phyloP scores from a whole-genome alignment of 352 stramenopile genomes.

The Thalassiosira mediterranea region DNA sequence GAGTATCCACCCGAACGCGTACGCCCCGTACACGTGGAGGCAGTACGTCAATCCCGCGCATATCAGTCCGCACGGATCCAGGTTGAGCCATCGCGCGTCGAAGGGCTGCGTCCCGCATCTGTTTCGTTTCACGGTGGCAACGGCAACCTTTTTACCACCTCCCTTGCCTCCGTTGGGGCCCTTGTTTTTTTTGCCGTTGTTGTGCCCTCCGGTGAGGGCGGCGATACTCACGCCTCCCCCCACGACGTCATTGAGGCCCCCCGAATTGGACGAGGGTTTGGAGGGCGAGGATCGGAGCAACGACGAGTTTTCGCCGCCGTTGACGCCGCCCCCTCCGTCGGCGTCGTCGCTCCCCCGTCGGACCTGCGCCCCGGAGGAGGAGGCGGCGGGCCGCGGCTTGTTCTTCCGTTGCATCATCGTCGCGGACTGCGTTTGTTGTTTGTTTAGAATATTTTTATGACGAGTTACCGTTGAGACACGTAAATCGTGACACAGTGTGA shows the following conservation, averaged over 20 bases:
- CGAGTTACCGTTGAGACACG: no score
- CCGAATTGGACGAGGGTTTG: not conserved
- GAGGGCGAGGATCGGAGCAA: slow-evolving; percentile 5
- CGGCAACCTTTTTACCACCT: not conserved
- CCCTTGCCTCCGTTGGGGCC: not conserved
- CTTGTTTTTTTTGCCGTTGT: not conserved
- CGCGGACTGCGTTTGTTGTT: no score
- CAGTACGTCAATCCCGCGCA: slow-evolving; percentile 75
- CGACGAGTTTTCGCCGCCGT: not conserved
- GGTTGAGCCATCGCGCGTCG: slow-evolving; percentile 76
- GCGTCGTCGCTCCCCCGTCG: not conserved
- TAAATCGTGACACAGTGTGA: no score
- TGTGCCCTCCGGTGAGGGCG: slow-evolving; percentile 1
- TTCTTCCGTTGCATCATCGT: slow-evolving; percentile 38
- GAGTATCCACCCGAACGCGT: slow-evolving; percentile 69
- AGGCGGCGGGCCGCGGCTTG: slow-evolving; percentile 1
- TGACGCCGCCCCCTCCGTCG: no score
- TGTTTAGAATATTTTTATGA: no score
- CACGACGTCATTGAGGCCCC: no score
- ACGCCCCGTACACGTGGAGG: slow-evolving; percentile 72
- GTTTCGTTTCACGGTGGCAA: slow-evolving; percentile 13
- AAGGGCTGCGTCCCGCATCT: slow-evolving; percentile 72
- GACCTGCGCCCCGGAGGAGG: not conserved
- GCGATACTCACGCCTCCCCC: not conserved
- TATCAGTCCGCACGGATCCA: slow-evolving; percentile 79